phyloP scores from a whole-genome alignment of 1,284 basidiomycete genomes.

The Puccinia coronata region DNA sequence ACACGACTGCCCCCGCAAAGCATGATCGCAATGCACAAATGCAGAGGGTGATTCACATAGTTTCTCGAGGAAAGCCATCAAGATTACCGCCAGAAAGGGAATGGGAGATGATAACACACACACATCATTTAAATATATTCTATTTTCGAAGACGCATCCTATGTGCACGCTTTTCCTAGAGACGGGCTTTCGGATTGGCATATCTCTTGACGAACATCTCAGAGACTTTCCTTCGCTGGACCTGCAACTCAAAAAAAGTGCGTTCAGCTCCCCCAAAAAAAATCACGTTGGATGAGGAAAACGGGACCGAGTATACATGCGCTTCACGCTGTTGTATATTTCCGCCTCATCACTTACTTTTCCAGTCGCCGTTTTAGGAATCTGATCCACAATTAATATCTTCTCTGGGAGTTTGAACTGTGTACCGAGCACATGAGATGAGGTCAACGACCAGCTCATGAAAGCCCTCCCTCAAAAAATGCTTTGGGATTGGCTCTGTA shows the following conservation, averaged over 20 bases:
- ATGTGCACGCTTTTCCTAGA: background rate
- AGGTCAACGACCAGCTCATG: background rate
- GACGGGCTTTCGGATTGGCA: slow-evolving; percentile 5
- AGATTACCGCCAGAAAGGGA: no score
- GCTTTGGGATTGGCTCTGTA: background rate
- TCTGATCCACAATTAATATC: slow-evolving; percentile 59
- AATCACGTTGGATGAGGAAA: background rate
- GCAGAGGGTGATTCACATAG: no score
- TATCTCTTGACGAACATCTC: slow-evolving; percentile 22
- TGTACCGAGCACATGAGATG: background rate
- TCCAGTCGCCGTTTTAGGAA: slow-evolving; percentile 59
- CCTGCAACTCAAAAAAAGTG: background rate
- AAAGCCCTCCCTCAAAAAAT: background rate
- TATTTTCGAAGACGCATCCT: no score
- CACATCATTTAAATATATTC: no score
- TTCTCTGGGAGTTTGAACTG: slow-evolving; percentile 60
- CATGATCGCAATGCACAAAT: no score
- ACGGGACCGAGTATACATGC: no score
- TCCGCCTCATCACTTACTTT: slow-evolving; percentile 45
- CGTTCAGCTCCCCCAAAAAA: background rate
- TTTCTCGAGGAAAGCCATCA: no score
- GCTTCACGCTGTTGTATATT: background rate
- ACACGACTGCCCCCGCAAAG: no score
- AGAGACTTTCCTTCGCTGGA: slow-evolving; percentile 42
- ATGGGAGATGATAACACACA: no score